Evolutionary conservation across 192 early-diverging fungal species (phyloP), one percentile per base, ranked within the genome.

Genomic region (Blastocladiella britannica): DNA sequence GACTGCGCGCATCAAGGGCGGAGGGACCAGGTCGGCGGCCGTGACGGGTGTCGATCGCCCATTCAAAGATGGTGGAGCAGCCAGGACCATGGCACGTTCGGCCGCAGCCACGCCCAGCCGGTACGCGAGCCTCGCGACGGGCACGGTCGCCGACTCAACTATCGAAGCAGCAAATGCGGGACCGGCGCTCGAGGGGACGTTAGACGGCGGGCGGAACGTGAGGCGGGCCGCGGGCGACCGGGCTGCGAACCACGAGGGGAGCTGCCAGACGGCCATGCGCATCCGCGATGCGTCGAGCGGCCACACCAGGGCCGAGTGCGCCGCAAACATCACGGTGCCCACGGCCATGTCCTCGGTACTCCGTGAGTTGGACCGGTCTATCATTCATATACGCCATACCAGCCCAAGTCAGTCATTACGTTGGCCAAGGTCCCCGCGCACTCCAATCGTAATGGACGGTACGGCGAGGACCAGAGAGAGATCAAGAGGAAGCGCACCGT

Each of bases 281-380:
- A 47, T 9, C 37, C 37, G 37, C 37, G n/a, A 20, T 20, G 37
- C 15, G 3, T 56, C 28, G 55, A 56, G 24, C 22, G n/a, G 27
- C n/a, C 26, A 25, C 22, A 56, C 22, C 8, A 26, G 53, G 12
- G 7, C 22, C 8, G 22, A 9, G 8, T 25, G 53, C 53, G 7
- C 12, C 22, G 7, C 12, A 54, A 54, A 9, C 7, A 54, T 26
- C 22, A 54, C 24, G 72, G 79, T 29, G 80, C 82, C 56, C 82
- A 86, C 7, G 70, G 61, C 20, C 72, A 83, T 22, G 64, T 62
- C 51, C 75, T 77, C 31, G 75, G 74, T 57, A 66, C 70, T n/a
- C 43, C 60, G 26, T 53, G 58, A 25, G 52, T 54, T 27, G 25
- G 43, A 66, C 72, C 28, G 72, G 72, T 43, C 61, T 59, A n/a